These are phyloP conservation scores for Nepenthes mirabilis DNA, from an alignment of 148 eudicot genomes.

Conservation along the genomic window DNA sequence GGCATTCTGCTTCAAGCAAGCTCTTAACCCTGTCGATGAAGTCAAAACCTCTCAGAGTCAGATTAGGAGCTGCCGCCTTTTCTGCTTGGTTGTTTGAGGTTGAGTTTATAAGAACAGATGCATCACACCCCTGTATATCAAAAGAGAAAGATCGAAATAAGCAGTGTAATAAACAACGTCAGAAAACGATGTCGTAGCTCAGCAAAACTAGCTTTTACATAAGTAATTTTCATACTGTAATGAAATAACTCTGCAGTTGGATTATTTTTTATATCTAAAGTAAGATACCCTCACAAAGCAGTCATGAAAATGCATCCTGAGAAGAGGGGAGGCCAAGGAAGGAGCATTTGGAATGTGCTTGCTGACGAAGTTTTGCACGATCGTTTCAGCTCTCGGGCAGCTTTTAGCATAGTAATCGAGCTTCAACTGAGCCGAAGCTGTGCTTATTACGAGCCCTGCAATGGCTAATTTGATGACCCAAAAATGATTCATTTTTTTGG, in stretches of 20 bases:
- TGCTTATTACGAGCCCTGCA: no score
- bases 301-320: constrained; percentile 55
- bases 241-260: no score
- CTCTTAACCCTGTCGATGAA: constrained; percentile 28
- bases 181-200: no score
- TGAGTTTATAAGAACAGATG: constrained; percentile 20
- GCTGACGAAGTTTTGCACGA: constrained; percentile 27
- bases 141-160: not conserved
- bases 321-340: constrained; percentile 28
- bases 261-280: no score
- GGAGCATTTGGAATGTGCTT: constrained; percentile 38
- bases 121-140: constrained; percentile 28
- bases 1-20: constrained; percentile 31
- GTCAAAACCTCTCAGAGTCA: constrained; percentile 26
- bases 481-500: not conserved
- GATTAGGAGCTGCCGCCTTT: constrained; percentile 22
- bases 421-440: constrained; percentile 15
- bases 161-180: no score
- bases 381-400: constrained; percentile 48
- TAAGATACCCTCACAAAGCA: constrained; percentile 43
- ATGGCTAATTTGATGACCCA: no score
- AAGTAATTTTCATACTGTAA: no score
- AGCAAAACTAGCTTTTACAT: no score
- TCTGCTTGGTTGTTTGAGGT: constrained; percentile 24
- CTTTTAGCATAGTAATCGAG: constrained; percentile 24